Evolutionary conservation across 495 filamentous ascomycete species (phyloP), one percentile per base, ranked within the genome.

Genomic region (Penicillium paxilli): DNA sequence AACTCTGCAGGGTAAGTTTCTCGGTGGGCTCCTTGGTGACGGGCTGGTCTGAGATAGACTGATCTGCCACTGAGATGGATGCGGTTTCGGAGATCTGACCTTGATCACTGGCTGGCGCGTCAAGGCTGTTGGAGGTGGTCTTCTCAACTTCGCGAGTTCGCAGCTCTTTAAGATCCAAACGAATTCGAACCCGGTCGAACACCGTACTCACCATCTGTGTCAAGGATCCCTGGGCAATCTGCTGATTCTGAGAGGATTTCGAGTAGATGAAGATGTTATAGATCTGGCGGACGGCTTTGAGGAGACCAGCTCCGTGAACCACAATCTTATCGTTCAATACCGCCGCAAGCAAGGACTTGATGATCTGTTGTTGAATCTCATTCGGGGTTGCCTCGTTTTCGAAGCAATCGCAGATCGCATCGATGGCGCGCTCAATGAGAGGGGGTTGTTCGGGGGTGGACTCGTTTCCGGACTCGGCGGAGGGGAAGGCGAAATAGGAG

Each of bases 201-300:
- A 99, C 94, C 14, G 94, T 98, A 48, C 92, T 91, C 5, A 98
- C 90, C 95, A 99, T 99, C 70, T 99, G 95, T 0, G 94, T 96
- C 45, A 99, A 75, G 3, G 95, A 96, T 0, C 92, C 94, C 65
- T 98, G 95, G 1, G 95, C 95, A 42, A 96, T 88, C 71, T 96
- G 91, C 73, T 99, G 95, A 62, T 98, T 97, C 25, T 87, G 83
- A 59, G 84, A 91, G 33, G 83, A 96, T 63, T 93, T 89, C 44
- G 92, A 96, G 30, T 96, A 83, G 32, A 99, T 79, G 70, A 99
- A 99, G 59, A 99, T 93, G 69, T 97, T 99, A 78, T 99, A 99
- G 42, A 96, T 94, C 65, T 96, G 91, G 49, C 95, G 88, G 45
- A 99, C 91, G n/a, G 95, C 94, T 77, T 99, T 99, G 40, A 99